Base-by-base conservation (phyloP, 257 asterid genomes). In the Plectranthus barbatus region DNA sequence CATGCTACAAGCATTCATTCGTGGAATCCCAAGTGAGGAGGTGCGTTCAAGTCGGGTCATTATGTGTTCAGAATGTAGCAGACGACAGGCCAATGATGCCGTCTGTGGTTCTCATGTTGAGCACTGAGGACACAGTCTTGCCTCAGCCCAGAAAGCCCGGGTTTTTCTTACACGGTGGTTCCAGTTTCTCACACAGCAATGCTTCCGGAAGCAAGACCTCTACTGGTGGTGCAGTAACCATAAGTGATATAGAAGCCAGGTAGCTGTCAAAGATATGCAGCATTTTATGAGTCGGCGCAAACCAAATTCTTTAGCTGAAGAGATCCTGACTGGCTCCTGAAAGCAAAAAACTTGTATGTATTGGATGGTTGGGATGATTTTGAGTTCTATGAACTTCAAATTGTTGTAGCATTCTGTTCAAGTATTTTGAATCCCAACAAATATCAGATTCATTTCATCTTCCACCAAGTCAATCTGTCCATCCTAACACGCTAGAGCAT, bases 11-110 rank as follows among this genome's bases (percentile, higher is more conserved):
- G 6, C 2, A 42, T 24, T 29, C 74, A 12, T 61, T 42, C 9
- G 64, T 52, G 23, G 74, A 70, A 46, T 55, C 54, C 20, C 66
- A 70, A 55, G 70, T 70, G 26, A 62, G 13, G 23, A 20, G 39
- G 13, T 58, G 64, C 5, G 21, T 58, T 21, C 64, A 40, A 39
- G 64, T 58, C 8, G 64, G 64, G 50, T 39, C 64, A 13, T 40
- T 58, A 1, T 58, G 64, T 19, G 64, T 58, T 0, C 64, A 58
- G 50, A 58, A 58, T 3, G 50, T 20, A 14, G 64, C 64, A 13
- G 51, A 40, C 0, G 64, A 58, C 3, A 40, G 64, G 64, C 64
- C 64, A n/a, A 58, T 40, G 51, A 40, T 58, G 64, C 51, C 51
- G 14, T 7, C 19, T 39, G 64, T 58, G 64, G 51, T 58, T 14